Percentiles rank a stretch among this genome's conserved stretches.
phyloP scores from a whole-genome alignment of 1,139 yeast species.

The Kodamaea arcana region DNA sequence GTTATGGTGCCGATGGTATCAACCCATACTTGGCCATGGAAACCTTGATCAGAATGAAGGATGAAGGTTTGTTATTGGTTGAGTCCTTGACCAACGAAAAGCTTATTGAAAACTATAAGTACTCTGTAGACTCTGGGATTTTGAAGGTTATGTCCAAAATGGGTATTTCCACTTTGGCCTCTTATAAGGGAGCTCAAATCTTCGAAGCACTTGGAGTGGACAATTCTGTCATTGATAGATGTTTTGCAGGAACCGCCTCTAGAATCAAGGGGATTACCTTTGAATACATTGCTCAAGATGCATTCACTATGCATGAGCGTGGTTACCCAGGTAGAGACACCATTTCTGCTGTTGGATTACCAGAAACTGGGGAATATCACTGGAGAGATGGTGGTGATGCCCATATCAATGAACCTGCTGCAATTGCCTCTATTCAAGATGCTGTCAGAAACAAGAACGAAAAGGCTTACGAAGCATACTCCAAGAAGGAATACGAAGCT shows the following conservation, averaged over 20 bases:
- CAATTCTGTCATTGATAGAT: slow-evolving; percentile 89
- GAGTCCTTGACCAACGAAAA: slow-evolving; percentile 51
- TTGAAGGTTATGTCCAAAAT: slow-evolving; percentile 97
- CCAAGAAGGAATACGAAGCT: slow-evolving; percentile 87
- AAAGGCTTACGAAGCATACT: slow-evolving; percentile 84
- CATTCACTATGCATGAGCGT: slow-evolving; percentile 86
- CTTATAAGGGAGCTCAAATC: slow-evolving; percentile 97
- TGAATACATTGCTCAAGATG: slow-evolving; percentile 95
- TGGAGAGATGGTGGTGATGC: slow-evolving; percentile 99
- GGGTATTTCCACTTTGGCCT: slow-evolving; percentile 97
- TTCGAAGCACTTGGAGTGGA: slow-evolving; percentile 96
- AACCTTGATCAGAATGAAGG: slow-evolving; percentile 78
- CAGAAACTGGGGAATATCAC: slow-evolving; percentile 96
- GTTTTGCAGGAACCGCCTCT: slow-evolving; percentile 97
- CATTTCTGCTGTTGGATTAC: slow-evolving; percentile 67
- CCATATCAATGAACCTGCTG: slow-evolving; percentile 91
- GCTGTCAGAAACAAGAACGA: slow-evolving; percentile 96
- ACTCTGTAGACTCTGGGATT: slow-evolving; percentile 84
- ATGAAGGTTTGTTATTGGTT: slow-evolving; percentile 69
- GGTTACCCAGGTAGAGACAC: slow-evolving; percentile 83
- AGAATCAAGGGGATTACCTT: slow-evolving; percentile 94
- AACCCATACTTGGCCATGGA: slow-evolving; percentile 94
- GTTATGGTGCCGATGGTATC: slow-evolving; percentile 96
- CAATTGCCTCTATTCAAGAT: slow-evolving; percentile 92
- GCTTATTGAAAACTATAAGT: slow-evolving; percentile 72